A percentile compares a stretch with the other conserved stretches of the same genome.
Conservation (phyloP, 345 rosid species). For the Boechera divaricarpa region DNA sequence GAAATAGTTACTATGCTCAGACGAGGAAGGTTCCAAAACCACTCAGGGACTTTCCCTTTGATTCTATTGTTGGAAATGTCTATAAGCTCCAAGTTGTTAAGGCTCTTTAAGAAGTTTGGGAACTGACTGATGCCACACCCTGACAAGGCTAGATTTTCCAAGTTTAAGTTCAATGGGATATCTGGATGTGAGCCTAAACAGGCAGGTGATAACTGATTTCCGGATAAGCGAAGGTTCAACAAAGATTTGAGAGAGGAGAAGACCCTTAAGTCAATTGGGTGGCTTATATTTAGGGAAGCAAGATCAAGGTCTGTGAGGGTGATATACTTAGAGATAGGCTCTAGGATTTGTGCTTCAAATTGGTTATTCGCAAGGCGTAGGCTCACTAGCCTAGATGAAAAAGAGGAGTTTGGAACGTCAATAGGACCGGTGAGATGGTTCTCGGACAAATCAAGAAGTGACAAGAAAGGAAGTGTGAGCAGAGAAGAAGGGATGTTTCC, state of each 20-base stretch:
- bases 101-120: neutral
- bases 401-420: neutral
- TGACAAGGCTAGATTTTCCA: neutral
- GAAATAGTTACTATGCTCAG: neutral
- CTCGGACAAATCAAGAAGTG: neutral
- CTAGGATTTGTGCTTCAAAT: neutral
- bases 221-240: neutral
- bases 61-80: neutral
- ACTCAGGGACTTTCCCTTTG: constrained; percentile 4
- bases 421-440: neutral
- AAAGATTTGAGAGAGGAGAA: constrained; percentile 25
- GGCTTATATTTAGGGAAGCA: constrained; percentile 19
- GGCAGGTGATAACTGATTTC: neutral
- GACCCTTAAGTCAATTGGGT: constrained; percentile 5
- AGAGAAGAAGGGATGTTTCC: constrained; percentile 11
- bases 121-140: neutral
- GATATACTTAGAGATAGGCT: constrained; percentile 8
- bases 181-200: neutral
- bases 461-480: neutral
- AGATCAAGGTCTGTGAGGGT: neutral
- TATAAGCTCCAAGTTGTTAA: neutral
- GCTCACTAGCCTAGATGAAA: neutral
- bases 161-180: neutral
- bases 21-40: constrained; percentile 12
- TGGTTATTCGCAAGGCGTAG: neutral